A percentile compares a stretch with the other conserved stretches of the same genome.
phyloP scores from a whole-genome alignment of 331 rosid species.

The Malus hybrid region DNA sequence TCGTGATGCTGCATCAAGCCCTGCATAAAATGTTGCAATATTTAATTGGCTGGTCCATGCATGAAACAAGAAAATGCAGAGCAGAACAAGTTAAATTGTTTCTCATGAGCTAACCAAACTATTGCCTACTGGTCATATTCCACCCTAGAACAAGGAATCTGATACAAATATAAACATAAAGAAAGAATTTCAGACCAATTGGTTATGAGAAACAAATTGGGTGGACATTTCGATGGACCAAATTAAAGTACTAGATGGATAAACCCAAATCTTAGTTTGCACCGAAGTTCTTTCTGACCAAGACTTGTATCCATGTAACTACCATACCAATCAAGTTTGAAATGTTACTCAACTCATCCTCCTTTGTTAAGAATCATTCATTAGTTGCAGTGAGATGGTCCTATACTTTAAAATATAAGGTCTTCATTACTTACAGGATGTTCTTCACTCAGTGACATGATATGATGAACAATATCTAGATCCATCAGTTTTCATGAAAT shows the following conservation, averaged over 20 bases:
- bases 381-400: background rate
- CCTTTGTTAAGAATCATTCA: background rate
- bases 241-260: background rate
- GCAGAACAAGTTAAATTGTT: slow-evolving; percentile 2
- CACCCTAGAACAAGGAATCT: background rate
- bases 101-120: background rate
- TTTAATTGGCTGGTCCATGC: background rate
- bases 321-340: background rate
- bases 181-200: background rate
- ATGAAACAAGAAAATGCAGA: background rate
- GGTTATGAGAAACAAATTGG: background rate
- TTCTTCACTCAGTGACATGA: background rate
- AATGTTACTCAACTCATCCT: background rate
- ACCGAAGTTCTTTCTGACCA: background rate
- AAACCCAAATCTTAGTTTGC: background rate
- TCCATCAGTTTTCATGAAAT: background rate
- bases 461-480: background rate
- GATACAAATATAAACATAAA: background rate
- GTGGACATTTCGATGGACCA: background rate
- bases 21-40: slow-evolving; percentile 36
- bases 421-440: background rate
- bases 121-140: background rate
- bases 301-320: background rate
- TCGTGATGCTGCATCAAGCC: slow-evolving; percentile 88
- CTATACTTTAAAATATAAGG: background rate